Evolutionary conservation across 2,329 filamentous ascomycete genomes (phyloP).

Genomic region (Pestalotiopsis sp.): DNA sequence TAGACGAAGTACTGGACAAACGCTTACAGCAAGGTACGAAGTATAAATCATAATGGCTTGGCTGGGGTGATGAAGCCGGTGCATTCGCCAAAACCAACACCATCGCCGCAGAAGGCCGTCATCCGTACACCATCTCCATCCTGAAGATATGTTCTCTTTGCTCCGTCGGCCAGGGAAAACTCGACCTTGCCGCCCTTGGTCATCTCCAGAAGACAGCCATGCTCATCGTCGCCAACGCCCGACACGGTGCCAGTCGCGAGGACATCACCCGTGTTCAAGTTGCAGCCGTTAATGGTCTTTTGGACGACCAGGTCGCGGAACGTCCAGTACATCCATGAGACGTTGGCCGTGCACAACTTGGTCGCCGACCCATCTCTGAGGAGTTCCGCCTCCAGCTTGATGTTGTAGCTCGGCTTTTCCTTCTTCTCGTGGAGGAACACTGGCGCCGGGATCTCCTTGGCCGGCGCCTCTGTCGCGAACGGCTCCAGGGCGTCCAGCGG

Average conservation of each 20-base stretch:
- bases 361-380: slow-evolving; percentile 21
- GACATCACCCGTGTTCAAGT: slow-evolving; percentile 41
- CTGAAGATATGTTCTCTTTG: slow-evolving; percentile 36
- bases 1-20: background rate
- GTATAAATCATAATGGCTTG: slow-evolving; percentile 12
- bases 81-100: slow-evolving; percentile 44
- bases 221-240: slow-evolving; percentile 32
- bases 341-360: slow-evolving; percentile 30
- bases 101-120: slow-evolving; percentile 40
- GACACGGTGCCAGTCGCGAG: slow-evolving; percentile 45
- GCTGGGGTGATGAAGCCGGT: slow-evolving; percentile 23
- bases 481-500: slow-evolving; percentile 63
- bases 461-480: slow-evolving; percentile 47
- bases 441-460: slow-evolving; percentile 24
- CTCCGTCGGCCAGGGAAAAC: slow-evolving; percentile 30
- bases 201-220: slow-evolving; percentile 44
- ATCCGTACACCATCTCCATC: slow-evolving; percentile 43
- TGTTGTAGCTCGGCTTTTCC: slow-evolving; percentile 36
- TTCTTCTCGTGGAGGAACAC: slow-evolving; percentile 37
- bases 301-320: slow-evolving; percentile 39
- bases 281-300: slow-evolving; percentile 38
- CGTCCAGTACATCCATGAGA: slow-evolving; percentile 40
- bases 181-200: slow-evolving; percentile 37
- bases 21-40: background rate
- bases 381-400: slow-evolving; percentile 23